Evolutionary conservation across 192 early-diverging fungal genomes (phyloP).

Genomic region (Glomus cerebriforme): DNA sequence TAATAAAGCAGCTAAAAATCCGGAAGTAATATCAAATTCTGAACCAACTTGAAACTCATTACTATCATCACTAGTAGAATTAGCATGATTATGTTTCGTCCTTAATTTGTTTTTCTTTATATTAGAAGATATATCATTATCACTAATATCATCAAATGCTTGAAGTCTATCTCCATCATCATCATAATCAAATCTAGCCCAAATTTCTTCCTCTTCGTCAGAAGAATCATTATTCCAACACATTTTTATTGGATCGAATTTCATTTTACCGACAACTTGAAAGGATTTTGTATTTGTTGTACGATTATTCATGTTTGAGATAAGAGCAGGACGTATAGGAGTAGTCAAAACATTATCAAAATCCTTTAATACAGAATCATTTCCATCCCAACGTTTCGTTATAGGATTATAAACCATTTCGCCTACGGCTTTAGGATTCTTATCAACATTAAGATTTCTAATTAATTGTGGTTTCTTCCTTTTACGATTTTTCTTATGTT

Average conservation of each 20-base stretch:
- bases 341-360: neutral
- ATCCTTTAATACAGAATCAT: slow-evolving; percentile 24
- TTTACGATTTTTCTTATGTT: neutral
- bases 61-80: neutral
- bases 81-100: neutral
- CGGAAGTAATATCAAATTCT: slow-evolving; percentile 28
- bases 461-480: slow-evolving; percentile 18
- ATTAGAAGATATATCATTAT: neutral
- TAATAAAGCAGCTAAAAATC: slow-evolving; percentile 22
- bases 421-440: neutral
- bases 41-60: slow-evolving; percentile 26
- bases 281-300: neutral
- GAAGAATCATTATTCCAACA: neutral
- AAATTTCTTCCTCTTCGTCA: slow-evolving; percentile 11
- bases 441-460: slow-evolving; percentile 3
- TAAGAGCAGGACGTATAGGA: neutral
- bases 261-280: slow-evolving; percentile 24
- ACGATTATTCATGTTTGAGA: neutral
- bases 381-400: slow-evolving; percentile 24
- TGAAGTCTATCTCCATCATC: neutral
- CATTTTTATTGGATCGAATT: slow-evolving; percentile 22
- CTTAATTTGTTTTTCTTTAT: neutral
- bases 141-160: slow-evolving; percentile 5
- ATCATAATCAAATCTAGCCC: slow-evolving; percentile 22
- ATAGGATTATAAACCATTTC: slow-evolving; percentile 30